These are phyloP conservation scores for Arabis hirsuta DNA, from an alignment of 345 rosid genomes.

Conservation along the genomic window DNA sequence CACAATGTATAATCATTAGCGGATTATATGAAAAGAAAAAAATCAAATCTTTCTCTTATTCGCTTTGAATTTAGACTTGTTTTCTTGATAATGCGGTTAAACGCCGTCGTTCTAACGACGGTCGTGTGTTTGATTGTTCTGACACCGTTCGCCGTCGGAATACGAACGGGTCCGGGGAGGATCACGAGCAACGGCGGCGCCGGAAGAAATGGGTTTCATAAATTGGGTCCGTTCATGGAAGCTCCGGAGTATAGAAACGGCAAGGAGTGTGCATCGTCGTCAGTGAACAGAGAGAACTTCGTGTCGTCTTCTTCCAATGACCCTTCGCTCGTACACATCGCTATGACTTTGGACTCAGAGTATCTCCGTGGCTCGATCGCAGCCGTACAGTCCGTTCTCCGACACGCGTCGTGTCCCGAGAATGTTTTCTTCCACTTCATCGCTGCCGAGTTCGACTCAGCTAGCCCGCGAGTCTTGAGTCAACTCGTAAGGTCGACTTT, in stretches of 20 bases:
- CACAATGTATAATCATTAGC: slow-evolving; percentile 40
- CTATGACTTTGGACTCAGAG: slow-evolving; percentile 94
- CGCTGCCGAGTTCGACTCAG: slow-evolving; percentile 88
- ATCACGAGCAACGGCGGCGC: slow-evolving; percentile 21
- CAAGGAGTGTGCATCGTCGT: slow-evolving; percentile 54
- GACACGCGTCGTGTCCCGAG: slow-evolving; percentile 94
- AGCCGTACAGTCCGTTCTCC: slow-evolving; percentile 92
- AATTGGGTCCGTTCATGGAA: slow-evolving; percentile 57
- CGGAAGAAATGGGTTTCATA: slow-evolving; percentile 28
- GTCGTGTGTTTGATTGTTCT: slow-evolving; percentile 35
- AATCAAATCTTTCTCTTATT: slow-evolving; percentile 20
- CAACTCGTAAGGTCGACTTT: slow-evolving; percentile 90
- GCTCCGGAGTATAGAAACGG: slow-evolving; percentile 98
- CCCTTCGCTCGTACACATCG: slow-evolving; percentile 76
- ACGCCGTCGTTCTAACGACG: slow-evolving; percentile 40
- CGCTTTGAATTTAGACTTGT: slow-evolving; percentile 22
- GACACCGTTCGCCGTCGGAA: slow-evolving; percentile 54
- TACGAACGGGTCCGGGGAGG: slow-evolving; percentile 57
- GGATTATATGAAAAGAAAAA: background rate
- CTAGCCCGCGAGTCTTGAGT: slow-evolving; percentile 76
- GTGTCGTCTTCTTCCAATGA: slow-evolving; percentile 58
- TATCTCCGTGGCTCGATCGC: slow-evolving; percentile 96
- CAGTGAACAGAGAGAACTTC: slow-evolving; percentile 30
- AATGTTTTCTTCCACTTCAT: slow-evolving; percentile 86
- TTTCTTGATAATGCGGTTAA: slow-evolving; percentile 39